A percentile compares a stretch with the other conserved stretches of the same genome.
Conservation (phyloP, 2,329 filamentous ascomycete species). For the Tolypocladium inflatum region DNA sequence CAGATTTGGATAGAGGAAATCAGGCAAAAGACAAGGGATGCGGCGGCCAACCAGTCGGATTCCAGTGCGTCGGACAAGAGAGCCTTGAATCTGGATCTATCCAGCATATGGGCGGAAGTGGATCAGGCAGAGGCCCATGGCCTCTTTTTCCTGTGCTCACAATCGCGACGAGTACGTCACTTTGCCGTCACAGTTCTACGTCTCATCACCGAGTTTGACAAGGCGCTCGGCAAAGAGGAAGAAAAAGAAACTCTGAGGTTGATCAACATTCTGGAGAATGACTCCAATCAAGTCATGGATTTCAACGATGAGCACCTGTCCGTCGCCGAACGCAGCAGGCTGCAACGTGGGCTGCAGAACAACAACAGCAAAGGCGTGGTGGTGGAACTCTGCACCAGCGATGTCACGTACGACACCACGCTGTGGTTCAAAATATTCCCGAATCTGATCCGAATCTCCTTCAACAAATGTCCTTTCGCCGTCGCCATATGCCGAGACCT, state of each 20-base stretch:
- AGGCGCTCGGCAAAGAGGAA: conserved; percentile 64
- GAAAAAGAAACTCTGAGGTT: conserved; percentile 62
- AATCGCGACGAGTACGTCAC: conserved; percentile 78
- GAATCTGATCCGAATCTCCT: conserved; percentile 83
- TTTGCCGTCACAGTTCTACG: conserved; percentile 89
- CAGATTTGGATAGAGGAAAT: conserved; percentile 98
- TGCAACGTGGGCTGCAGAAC: conserved; percentile 83
- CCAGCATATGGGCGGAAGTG: conserved; percentile 83
- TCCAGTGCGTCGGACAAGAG: conserved; percentile 56
- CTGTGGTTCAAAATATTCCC: conserved; percentile 98
- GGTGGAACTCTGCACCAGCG: conserved; percentile 90
- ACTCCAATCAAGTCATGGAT: conserved; percentile 80
- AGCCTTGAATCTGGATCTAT: conserved; percentile 72
- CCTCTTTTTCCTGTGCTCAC: conserved; percentile 93
- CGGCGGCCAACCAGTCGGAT: conserved; percentile 54
- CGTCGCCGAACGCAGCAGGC: conserved; percentile 81
- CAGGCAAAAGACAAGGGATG: conserved; percentile 71
- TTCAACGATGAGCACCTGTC: conserved; percentile 88
- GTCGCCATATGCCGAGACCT: conserved; percentile 85
- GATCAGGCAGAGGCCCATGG: conserved; percentile 96
- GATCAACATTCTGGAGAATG: conserved; percentile 85
- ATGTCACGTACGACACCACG: conserved; percentile 87
- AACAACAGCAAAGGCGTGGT: conserved; percentile 77
- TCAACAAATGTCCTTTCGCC: conserved; percentile 83
- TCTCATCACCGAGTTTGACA: conserved; percentile 89